These are phyloP conservation scores for Wickerhamomyces sp. DNA, from an alignment of 1,139 yeast genomes.

Conservation along the genomic window DNA sequence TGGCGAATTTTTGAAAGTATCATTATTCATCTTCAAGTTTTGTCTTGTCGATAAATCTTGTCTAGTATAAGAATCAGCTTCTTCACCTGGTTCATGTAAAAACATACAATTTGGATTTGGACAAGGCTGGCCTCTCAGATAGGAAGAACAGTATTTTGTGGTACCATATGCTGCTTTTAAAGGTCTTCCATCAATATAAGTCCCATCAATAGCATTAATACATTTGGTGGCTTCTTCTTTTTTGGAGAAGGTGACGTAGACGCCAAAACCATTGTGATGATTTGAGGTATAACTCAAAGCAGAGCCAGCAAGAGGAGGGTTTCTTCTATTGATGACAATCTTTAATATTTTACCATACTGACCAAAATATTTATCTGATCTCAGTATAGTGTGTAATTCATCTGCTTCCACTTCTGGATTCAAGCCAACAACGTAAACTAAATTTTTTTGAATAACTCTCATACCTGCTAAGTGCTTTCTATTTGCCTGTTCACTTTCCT, in stretches of 20 bases:
- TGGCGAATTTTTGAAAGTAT: slow-evolving; percentile 29
- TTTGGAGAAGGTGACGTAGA: slow-evolving; percentile 87
- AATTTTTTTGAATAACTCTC: slow-evolving; percentile 94
- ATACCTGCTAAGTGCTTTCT: slow-evolving; percentile 94
- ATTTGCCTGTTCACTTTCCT: slow-evolving; percentile 83
- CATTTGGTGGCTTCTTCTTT: slow-evolving; percentile 95
- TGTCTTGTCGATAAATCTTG: slow-evolving; percentile 87
- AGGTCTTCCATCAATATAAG: slow-evolving; percentile 83
- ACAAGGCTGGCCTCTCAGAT: slow-evolving; percentile 91
- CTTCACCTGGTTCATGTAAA: slow-evolving; percentile 98
- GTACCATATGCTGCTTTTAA: slow-evolving; percentile 97
- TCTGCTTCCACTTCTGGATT: slow-evolving; percentile 85
- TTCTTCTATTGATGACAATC: slow-evolving; percentile 84
- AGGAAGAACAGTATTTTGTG: slow-evolving; percentile 94
- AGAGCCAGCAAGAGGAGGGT: slow-evolving; percentile 36
- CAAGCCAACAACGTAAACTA: slow-evolving; percentile 94
- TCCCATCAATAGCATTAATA: slow-evolving; percentile 91
- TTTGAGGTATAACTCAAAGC: slow-evolving; percentile 39
- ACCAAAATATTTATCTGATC: slow-evolving; percentile 93
- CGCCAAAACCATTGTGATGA: slow-evolving; percentile 80
- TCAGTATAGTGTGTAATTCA: slow-evolving; percentile 77
- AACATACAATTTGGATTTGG: slow-evolving; percentile 99
- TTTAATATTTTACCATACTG: slow-evolving; percentile 96
- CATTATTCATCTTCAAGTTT: slow-evolving; percentile 54
- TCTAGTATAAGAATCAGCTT: slow-evolving; percentile 93